Evolutionary conservation across 2,329 filamentous ascomycete genomes (phyloP), one percentile per base, ranked within the genome.

Genomic region (Cladobotryum mycophilum): DNA sequence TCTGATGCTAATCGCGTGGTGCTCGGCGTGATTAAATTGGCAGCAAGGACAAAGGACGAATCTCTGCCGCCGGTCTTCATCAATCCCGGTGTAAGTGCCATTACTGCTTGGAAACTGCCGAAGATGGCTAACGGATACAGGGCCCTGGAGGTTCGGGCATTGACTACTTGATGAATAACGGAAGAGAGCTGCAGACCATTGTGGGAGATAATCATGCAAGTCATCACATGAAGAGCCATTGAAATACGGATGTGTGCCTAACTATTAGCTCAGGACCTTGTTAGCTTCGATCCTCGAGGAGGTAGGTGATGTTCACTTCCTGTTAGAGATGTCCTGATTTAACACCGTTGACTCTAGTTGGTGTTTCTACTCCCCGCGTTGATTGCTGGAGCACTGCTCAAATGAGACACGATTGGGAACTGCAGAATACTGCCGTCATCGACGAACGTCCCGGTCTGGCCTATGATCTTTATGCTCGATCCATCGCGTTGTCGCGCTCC

Each of bases 211-310:
- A 76, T 53, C 67, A 76, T 59, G 72, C 72, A 47, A 60, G 67
- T 61, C 5, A 7, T 17, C 3, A n/a, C 13, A n/a, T 1, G 11
- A n/a, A 17, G 5, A 1, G 13, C 12, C 20, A 13, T 22, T 42
- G 17, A 51, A 5, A 34, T 37, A 43, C 11, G n/a, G 5, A 6
- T 42, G 40, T 20, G 13, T 42, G 13, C 3, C 22, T 45, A 45
- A 45, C 20, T 33, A 6, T 11, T 33, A 6, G 8, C 8, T 33
- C 25, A 71, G 64, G 76, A 80, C 44, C 66, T 80, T 2, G 69
- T 80, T 50, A 70, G 71, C 40, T 79, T 75, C 47, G 76, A 80
- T 46, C 75, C 76, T 1, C 68, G 76, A 18, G 76, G 76, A 17
- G 62, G 70, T 66, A 51, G 56, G 64, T 57, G n/a, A 8, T 30